Base-by-base conservation (phyloP, 768 basidiomycete species). In the Myochromella boudieri region DNA sequence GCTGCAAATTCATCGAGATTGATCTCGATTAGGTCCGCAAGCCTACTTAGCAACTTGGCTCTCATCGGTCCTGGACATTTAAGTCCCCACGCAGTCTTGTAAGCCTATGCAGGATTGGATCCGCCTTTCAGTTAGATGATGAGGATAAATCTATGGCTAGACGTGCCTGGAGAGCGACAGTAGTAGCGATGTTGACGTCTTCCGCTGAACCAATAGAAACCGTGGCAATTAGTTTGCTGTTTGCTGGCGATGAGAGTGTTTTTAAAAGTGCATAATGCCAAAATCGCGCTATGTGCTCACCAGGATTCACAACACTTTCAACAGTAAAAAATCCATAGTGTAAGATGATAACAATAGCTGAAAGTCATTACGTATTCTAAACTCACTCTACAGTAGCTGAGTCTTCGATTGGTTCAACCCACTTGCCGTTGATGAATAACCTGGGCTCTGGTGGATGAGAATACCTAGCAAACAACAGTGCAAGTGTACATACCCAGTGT, bases 341-440 rank as follows among this genome's bases (percentile, higher is more conserved):
- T 22, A 22, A 22, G 24, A 21, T 37, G 6, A 37, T 8, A 11
- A 37, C 10, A 11, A 18, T 37, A 37, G 20, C 6, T 11, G 24
- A 37, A 6, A 22, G 15, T 9, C 7, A 21, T 20, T 7, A 9
- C 18, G 5, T 37, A 17, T 6, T 8, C 37, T 33, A 28, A 3
- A 14, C 81, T 56, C 52, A 84, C 84, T 84, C 81, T 58, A 86
- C 79, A 12, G 72, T 75, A 25, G 67, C 74, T 2, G 65, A 58
- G 2, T 5, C 24, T 3, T 74, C 67, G 12, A 68, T 64, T n/a
- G 77, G 77, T 17, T 78, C 76, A 15, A 72, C 61, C 58, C 74
- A 88, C 63, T 84, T 56, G 51, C 78, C 78, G 58, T 76, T 68
- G 60, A 89, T 84, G 71, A 79, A 88, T 53, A 86, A 59, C 21